A percentile compares a stretch with the other conserved stretches of the same genome.
phyloP scores from a whole-genome alignment of 2,329 filamentous ascomycete genomes.

The Lachnellula occidentalis region DNA sequence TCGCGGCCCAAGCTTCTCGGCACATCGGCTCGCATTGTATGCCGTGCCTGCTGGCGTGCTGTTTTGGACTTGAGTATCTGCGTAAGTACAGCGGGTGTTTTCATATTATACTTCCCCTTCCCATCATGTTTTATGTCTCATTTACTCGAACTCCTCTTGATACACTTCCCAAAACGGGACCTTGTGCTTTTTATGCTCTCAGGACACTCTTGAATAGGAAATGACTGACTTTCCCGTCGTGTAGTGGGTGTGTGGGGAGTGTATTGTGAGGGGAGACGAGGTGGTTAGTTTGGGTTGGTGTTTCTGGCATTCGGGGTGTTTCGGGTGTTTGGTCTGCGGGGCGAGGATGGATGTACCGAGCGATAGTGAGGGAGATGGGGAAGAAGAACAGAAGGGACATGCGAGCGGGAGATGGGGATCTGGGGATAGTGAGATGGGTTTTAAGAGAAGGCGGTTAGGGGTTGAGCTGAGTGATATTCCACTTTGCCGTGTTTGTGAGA shows the following conservation, averaged over 20 bases:
- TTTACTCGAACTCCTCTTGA: no score
- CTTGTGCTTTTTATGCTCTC: no score
- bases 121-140: no score
- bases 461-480: slow-evolving; percentile 44
- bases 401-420: slow-evolving; percentile 4
- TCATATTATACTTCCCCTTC: no score
- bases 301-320: slow-evolving; percentile 54
- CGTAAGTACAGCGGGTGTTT: background rate
- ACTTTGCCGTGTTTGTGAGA: slow-evolving; percentile 43
- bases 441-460: slow-evolving; percentile 11
- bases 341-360: slow-evolving; percentile 32
- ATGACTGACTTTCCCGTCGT: no score
- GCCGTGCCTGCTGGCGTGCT: slow-evolving; percentile 41
- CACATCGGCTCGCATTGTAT: slow-evolving; percentile 43
- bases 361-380: slow-evolving; percentile 2
- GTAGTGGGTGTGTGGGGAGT: slow-evolving; percentile 49
- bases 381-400: background rate
- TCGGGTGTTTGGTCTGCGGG: slow-evolving; percentile 50
- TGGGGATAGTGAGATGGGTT: background rate
- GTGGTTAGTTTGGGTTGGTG: slow-evolving; percentile 56
- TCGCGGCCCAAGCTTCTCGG: slow-evolving; percentile 37
- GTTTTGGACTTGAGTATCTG: slow-evolving; percentile 50
- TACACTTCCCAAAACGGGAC: no score
- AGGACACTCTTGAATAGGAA: no score
- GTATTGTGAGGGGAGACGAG: slow-evolving; percentile 48